Evolutionary conservation across 371 early-diverging fungal species (phyloP), one percentile per base, ranked within the genome.

Genomic region (Apophysomyces variabilis): DNA sequence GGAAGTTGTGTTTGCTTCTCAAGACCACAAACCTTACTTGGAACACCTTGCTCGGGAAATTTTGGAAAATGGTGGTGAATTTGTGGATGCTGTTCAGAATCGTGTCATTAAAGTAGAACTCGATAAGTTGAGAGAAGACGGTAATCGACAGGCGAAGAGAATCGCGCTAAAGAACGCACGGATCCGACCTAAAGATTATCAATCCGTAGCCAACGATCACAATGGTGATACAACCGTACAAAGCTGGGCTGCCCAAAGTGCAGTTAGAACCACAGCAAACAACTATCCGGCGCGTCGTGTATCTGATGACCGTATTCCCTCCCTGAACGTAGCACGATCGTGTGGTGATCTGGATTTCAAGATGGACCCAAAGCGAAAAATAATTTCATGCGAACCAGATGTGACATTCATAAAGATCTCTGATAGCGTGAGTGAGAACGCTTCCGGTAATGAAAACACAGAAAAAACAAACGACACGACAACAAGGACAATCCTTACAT

Each of bases 291-390:
- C 18, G 9, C 54, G 54, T 9, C 54, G 54, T 21, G 54, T 21
- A 50, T 12, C 74, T 68, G 21, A 80, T 39, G 85, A 82, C 6
- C 78, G 79, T 18, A 65, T 78, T 13, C 87, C 84, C 5, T 87
- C 87, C 3, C 73, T 89, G 2, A 87, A 89, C 59, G 80, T 89
- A 0, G 89, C 87, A 5, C 85, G 87, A 2, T 87, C 87, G 5
- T 85, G 85, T 65, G 89, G 89, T 43, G 89, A 89, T 73, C 72
- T 89, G 46, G 83, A 86, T 58, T 89, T 87, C 65, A 89, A 89
- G 58, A 76, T 89, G 74, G 80, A 87, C 62, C 78, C 81, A 2
- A 70, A 71, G 26, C 77, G 70, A 32, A 85, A 83, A 36, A 82
- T 89, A 21, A 80, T 89, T 16, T 84, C 82, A 12, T 83, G 84